Percentiles rank a stretch among this genome's conserved stretches.
Conservation (phyloP, 306 rosid species). For the Comarum palustre region DNA sequence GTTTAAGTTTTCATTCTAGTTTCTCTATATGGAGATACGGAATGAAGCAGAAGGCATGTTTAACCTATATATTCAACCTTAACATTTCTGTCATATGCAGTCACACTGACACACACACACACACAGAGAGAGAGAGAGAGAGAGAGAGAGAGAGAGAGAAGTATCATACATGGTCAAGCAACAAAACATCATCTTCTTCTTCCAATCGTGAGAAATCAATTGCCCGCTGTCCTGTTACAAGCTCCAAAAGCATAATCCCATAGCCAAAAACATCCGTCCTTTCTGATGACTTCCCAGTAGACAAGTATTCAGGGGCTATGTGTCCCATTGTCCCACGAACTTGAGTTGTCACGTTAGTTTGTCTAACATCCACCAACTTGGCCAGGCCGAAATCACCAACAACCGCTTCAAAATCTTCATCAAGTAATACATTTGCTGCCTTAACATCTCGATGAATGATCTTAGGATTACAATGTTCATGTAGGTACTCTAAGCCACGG, state of each 20-base stretch:
- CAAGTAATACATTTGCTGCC: conserved; percentile 96
- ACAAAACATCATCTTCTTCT: conserved; percentile 90
- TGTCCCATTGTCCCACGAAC: conserved; percentile 99
- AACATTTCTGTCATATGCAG: neutral
- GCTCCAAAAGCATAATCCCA: conserved; percentile 93
- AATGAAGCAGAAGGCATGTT: neutral
- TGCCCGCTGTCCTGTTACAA: conserved; percentile 94
- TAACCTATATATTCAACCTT: neutral
- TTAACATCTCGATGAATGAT: conserved; percentile 98
- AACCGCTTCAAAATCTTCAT: conserved; percentile 96
- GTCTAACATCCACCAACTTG: conserved; percentile 94
- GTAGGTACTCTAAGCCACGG: conserved; percentile 94
- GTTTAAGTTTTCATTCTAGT: neutral
- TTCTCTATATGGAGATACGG: neutral
- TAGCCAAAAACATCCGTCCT: conserved; percentile 99
- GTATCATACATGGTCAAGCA: conserved; percentile 88
- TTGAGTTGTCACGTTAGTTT: conserved; percentile 93
- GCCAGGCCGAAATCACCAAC: conserved; percentile 99
- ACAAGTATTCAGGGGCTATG: conserved; percentile 97
- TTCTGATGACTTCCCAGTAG: conserved; percentile 96
- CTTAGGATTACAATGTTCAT: conserved; percentile 97
- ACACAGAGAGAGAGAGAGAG: conserved; percentile 4
- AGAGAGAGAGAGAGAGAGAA: conserved; percentile 9
- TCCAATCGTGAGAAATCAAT: conserved; percentile 95
- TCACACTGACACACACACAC: no score